Conservation (phyloP, 768 basidiomycete genomes). For the Lactarius sanguifluus region DNA sequence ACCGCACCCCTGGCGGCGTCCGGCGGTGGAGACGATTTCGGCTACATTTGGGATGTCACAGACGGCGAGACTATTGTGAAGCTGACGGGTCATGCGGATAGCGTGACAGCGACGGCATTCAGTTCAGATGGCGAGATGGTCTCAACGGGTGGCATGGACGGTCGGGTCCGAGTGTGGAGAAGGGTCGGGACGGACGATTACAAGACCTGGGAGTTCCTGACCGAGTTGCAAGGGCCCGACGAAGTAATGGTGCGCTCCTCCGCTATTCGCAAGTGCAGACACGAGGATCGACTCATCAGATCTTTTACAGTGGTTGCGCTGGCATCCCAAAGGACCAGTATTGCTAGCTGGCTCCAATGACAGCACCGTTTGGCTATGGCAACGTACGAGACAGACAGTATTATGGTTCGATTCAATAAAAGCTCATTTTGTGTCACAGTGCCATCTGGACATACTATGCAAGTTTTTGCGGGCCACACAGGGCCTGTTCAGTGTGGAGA, state of each 20-base stretch:
- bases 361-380: slow-evolving; percentile 95
- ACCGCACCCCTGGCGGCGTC: slow-evolving; percentile 79
- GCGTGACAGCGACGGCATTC: slow-evolving; percentile 77
- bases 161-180: slow-evolving; percentile 88
- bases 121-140: slow-evolving; percentile 89
- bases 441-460: slow-evolving; percentile 92
- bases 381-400: slow-evolving; percentile 57
- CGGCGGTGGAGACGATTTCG: slow-evolving; percentile 94
- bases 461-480: slow-evolving; percentile 91
- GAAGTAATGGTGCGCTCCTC: slow-evolving; percentile 79
- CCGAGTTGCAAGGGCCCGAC: slow-evolving; percentile 89
- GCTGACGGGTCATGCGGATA: slow-evolving; percentile 91
- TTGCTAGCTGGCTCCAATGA: slow-evolving; percentile 92
- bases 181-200: slow-evolving; percentile 74
- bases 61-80: slow-evolving; percentile 79
- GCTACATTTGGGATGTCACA: slow-evolving; percentile 89
- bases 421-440: slow-evolving; percentile 49
- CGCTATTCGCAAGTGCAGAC: neutral
- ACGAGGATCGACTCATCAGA: slow-evolving; percentile 14
- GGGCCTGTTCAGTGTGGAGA: slow-evolving; percentile 81
- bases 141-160: slow-evolving; percentile 98
- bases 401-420: neutral
- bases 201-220: slow-evolving; percentile 90
- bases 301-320: slow-evolving; percentile 73
- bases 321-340: slow-evolving; percentile 93